phyloP scores from a whole-genome alignment of 2,329 filamentous ascomycete species.

The Xylariomycetidae sp. region DNA sequence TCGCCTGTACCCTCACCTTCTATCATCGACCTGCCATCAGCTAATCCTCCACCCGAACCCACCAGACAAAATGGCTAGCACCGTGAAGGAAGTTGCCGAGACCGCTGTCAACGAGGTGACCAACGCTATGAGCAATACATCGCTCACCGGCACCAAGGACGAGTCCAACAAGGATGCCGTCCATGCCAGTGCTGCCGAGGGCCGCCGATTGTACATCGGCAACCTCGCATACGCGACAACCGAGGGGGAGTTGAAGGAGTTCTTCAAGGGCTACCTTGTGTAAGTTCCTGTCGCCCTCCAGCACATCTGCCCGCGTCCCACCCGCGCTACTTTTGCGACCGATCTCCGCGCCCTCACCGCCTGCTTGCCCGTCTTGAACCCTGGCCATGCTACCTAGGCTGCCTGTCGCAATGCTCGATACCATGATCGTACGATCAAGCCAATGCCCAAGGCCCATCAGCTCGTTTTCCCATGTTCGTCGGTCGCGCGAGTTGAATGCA shows the following conservation, averaged over 20 bases:
- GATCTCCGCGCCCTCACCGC: too few species aligned
- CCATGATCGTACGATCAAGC: too few species aligned
- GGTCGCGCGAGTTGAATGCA: too few species aligned
- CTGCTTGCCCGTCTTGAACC: too few species aligned
- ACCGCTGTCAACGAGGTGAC: slow-evolving; percentile 70
- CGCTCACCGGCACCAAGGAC: slow-evolving; percentile 52
- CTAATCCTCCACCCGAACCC: slow-evolving; percentile 36
- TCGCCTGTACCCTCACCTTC: slow-evolving; percentile 23
- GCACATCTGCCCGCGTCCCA: too few species aligned
- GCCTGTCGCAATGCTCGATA: too few species aligned
- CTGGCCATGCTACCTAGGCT: too few species aligned
- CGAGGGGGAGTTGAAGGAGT: slow-evolving; percentile 99
- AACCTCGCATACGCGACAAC: slow-evolving; percentile 99
- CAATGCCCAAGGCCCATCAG: too few species aligned
- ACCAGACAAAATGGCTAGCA: slow-evolving; percentile 74
- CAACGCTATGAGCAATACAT: slow-evolving; percentile 66
- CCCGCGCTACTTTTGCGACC: too few species aligned
- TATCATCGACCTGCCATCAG: slow-evolving; percentile 24
- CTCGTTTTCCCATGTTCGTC: too few species aligned
- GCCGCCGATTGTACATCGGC: slow-evolving; percentile 98
- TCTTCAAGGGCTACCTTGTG: slow-evolving; percentile 99
- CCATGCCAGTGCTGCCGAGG: slow-evolving; percentile 95
- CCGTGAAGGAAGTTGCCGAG: slow-evolving; percentile 62
- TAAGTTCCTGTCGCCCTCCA: slow-evolving; percentile 50
- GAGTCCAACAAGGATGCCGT: slow-evolving; percentile 75